Evolutionary conservation across 108 stramenopile genomes (phyloP).

Genomic region (Cylindrotheca closterium): DNA sequence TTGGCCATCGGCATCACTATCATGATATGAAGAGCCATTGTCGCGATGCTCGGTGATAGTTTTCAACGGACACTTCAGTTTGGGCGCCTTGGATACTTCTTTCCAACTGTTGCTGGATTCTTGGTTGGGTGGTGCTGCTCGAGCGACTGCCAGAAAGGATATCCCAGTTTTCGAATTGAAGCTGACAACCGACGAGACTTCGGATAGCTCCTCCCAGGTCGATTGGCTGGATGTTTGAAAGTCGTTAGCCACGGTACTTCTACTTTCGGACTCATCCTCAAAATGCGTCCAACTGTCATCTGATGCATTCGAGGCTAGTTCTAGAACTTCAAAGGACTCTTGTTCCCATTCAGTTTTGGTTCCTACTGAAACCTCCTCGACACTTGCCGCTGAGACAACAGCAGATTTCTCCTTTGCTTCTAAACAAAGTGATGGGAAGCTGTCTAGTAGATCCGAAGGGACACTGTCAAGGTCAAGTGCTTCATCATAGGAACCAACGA

Average conservation of each 20-base stretch:
- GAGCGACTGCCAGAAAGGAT: not conserved
- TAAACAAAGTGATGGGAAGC: too few species aligned
- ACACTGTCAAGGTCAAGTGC: not conserved
- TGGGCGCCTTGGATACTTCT: not conserved
- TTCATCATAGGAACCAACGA: too few species aligned
- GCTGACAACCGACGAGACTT: not conserved
- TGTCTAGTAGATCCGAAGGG: too few species aligned
- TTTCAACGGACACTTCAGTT: too few species aligned
- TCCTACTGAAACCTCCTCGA: slow-evolving; percentile 40
- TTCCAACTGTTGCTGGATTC: not conserved
- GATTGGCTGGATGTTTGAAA: too few species aligned
- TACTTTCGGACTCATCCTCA: not conserved
- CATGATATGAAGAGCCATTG: too few species aligned
- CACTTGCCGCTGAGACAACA: slow-evolving; percentile 73
- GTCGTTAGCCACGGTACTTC: too few species aligned
- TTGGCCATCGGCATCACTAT: too few species aligned
- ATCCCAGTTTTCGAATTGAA: not conserved
- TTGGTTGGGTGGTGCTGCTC: too few species aligned
- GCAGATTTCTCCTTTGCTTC: slow-evolving; percentile 66
- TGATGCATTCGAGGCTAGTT: not conserved
- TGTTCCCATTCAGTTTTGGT: not conserved
- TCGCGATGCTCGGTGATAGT: too few species aligned
- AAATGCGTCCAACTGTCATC: not conserved
- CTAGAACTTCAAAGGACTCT: not conserved
- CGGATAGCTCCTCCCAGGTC: not conserved